Evolutionary conservation across 2,329 filamentous ascomycete species (phyloP).

Genomic region (Penicillium sp.): DNA sequence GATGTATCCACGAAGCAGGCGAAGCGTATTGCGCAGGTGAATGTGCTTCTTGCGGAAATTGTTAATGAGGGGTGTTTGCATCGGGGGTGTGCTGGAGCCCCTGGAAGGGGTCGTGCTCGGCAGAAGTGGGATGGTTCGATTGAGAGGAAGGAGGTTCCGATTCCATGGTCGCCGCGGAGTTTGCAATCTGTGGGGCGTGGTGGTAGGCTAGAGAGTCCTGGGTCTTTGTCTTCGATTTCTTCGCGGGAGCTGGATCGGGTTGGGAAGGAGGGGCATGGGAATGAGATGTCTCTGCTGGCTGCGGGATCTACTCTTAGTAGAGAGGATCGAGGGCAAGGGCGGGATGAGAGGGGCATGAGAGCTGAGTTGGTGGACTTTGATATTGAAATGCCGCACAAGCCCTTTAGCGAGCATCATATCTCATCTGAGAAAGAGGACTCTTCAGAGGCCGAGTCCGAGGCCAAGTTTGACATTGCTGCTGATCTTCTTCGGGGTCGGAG

Average conservation of each 20-base stretch:
- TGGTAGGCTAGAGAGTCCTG: not conserved
- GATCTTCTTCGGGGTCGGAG: conserved; percentile 5
- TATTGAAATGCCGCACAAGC: not conserved
- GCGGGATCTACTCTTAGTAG: not conserved
- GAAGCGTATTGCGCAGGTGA: conserved; percentile 7
- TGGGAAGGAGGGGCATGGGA: not conserved
- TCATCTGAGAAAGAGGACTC: not conserved
- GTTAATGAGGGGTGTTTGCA: conserved; percentile 2
- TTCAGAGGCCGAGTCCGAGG: not conserved
- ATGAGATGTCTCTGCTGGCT: not conserved
- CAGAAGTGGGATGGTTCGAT: not conserved
- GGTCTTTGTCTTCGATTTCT: not conserved
- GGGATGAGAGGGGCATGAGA: not conserved
- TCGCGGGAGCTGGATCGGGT: not conserved
- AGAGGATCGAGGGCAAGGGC: not conserved
- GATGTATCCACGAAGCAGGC: not conserved
- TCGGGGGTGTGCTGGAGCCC: not conserved
- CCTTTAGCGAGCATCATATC: not conserved
- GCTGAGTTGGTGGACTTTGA: not conserved
- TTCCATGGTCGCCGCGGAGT: conserved; percentile 7
- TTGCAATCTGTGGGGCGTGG: conserved; percentile 3
- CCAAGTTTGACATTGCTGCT: conserved; percentile 9
- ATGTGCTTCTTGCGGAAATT: conserved; percentile 4
- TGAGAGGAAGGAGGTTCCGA: not conserved
- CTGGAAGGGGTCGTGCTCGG: not conserved